Conservation (phyloP, 139 green algal species). For the Closterium sp. region DNA sequence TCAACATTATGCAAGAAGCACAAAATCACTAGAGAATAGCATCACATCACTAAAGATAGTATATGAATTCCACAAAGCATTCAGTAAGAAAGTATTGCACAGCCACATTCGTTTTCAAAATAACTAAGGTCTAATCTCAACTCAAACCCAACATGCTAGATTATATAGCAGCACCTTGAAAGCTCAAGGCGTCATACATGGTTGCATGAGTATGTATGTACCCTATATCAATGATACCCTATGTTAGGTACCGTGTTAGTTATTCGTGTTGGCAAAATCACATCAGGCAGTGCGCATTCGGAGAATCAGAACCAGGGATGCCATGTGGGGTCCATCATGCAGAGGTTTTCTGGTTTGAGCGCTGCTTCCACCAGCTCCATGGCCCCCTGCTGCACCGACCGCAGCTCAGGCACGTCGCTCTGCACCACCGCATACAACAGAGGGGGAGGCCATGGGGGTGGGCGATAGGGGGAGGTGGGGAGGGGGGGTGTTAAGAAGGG, state of each 20-base stretch:
- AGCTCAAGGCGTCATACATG: too few species aligned
- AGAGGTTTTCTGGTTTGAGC: slow-evolving; percentile 71
- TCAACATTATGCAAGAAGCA: too few species aligned
- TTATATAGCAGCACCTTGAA: background rate
- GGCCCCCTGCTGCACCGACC: slow-evolving; percentile 66
- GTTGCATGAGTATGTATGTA: too few species aligned
- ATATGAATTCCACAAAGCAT: too few species aligned
- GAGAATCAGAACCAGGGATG: slow-evolving; percentile 54
- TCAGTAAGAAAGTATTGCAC: too few species aligned
- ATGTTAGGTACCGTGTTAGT: background rate
- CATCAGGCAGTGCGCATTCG: background rate
- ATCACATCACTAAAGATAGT: too few species aligned
- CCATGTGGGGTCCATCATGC: slow-evolving; percentile 90
- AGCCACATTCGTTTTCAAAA: too few species aligned
- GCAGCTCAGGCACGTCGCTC: background rate
- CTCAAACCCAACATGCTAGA: too few species aligned
- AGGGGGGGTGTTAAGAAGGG: background rate
- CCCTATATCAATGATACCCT: background rate
- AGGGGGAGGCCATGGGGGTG: background rate
- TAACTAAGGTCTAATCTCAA: too few species aligned
- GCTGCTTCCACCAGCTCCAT: slow-evolving; percentile 77
- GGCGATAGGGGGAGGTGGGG: background rate
- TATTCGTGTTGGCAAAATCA: background rate
- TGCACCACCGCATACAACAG: background rate
- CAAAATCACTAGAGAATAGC: too few species aligned